These are phyloP conservation scores for Centaurea solstitialis DNA, from an alignment of 129 eudicot genomes.

Conservation along the genomic window DNA sequence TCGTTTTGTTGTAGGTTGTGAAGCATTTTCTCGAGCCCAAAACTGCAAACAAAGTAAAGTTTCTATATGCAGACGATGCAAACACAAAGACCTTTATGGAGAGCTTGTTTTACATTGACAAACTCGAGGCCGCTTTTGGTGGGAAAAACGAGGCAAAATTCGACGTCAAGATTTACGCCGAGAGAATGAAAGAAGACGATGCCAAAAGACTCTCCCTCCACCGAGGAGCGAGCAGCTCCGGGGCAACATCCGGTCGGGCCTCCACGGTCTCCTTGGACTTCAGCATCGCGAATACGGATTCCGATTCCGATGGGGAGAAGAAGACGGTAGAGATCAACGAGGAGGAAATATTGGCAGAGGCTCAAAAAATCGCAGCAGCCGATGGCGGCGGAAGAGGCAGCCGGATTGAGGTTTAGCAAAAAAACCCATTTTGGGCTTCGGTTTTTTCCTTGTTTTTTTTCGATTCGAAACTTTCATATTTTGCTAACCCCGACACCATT, in stretches of 20 bases:
- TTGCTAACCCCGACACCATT: constrained; percentile 8
- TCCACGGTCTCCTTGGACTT: constrained; percentile 15
- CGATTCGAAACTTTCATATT: neutral
- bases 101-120: constrained; percentile 67
- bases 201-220: constrained; percentile 44
- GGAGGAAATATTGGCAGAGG: constrained; percentile 37
- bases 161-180: constrained; percentile 61
- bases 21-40: constrained; percentile 95
- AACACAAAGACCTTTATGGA: constrained; percentile 60
- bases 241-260: constrained; percentile 12
- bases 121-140: constrained; percentile 78
- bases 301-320: constrained; percentile 56
- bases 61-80: constrained; percentile 66
- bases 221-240: constrained; percentile 39
- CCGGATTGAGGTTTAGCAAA: constrained; percentile 23
- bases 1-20: constrained; percentile 55
- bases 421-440: neutral
- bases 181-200: constrained; percentile 89
- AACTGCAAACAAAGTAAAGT: constrained; percentile 83
- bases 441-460: neutral
- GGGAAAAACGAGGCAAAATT: constrained; percentile 66
- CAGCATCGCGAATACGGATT: constrained; percentile 19
- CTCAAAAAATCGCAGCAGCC: constrained; percentile 29
- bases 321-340: constrained; percentile 37
- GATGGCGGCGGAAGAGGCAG: constrained; percentile 36